phyloP scores from a whole-genome alignment of 768 basidiomycete genomes.

The Lactifluus piperatus region DNA sequence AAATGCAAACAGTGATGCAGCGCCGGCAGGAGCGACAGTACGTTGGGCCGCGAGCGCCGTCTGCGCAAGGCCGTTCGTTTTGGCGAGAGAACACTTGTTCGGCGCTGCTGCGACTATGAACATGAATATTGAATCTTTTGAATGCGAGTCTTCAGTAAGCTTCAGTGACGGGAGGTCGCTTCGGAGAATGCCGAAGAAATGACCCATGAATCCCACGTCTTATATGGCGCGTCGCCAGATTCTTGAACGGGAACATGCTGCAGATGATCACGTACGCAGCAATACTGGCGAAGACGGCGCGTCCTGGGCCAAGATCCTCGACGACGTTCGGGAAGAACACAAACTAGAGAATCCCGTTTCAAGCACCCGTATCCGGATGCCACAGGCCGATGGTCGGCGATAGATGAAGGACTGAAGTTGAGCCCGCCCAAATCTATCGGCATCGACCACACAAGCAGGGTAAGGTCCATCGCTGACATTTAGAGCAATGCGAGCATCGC shows the following conservation, averaged over 20 bases:
- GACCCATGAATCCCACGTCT: not conserved
- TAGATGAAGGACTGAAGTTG: too few relatives aligned
- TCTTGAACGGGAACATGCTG: slow-evolving; percentile 25
- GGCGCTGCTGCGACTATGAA: slow-evolving; percentile 58
- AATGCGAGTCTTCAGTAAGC: too few relatives aligned
- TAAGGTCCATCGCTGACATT: slow-evolving; percentile 31
- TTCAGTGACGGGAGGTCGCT: not conserved
- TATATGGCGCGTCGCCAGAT: not conserved
- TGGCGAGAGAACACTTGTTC: slow-evolving; percentile 53
- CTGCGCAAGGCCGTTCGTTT: too few relatives aligned
- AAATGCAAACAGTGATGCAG: slow-evolving; percentile 60
- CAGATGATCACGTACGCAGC: slow-evolving; percentile 22
- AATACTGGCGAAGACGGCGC: slow-evolving; percentile 22
- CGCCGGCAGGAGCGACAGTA: slow-evolving; percentile 42
- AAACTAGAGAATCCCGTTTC: slow-evolving; percentile 32
- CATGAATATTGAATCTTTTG: slow-evolving; percentile 57
- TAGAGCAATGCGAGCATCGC: slow-evolving; percentile 38
- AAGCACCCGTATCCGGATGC: slow-evolving; percentile 29
- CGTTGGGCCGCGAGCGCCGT: slow-evolving; percentile 31
- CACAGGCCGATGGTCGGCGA: slow-evolving; percentile 33
- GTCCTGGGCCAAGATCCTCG: too few relatives aligned
- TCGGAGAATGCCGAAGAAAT: not conserved
- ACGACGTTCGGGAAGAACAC: slow-evolving; percentile 32
- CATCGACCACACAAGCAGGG: slow-evolving; percentile 40
- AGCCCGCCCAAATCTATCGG: slow-evolving; percentile 35